These are phyloP conservation scores for Daldinia loculata DNA, from an alignment of 495 filamentous ascomycete genomes.

Conservation along the genomic window DNA sequence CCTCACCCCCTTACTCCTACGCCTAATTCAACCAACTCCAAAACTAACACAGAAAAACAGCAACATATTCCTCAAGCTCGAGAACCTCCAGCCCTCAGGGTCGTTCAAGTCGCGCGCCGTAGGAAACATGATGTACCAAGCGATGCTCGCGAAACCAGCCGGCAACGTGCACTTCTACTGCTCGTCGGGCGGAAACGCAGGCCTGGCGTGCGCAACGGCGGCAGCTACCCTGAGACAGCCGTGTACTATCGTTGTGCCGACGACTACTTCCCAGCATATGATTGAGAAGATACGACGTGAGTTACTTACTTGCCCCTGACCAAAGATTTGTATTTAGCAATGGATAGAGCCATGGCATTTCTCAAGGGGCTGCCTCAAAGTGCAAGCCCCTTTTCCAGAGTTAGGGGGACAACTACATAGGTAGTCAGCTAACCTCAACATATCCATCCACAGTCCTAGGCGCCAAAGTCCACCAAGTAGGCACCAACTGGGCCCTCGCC, in stretches of 20 bases:
- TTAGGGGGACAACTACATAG: no score
- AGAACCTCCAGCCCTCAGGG: conserved; percentile 89
- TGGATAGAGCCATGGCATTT: not conserved
- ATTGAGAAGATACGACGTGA: conserved; percentile 68
- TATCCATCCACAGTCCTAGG: conserved; percentile 62
- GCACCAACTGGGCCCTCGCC: conserved; percentile 78
- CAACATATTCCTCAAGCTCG: conserved; percentile 89
- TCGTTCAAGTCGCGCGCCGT: conserved; percentile 96
- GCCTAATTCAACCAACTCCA: no score
- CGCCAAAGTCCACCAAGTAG: conserved; percentile 72
- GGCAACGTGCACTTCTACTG: conserved; percentile 80
- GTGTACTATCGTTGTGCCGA: conserved; percentile 84
- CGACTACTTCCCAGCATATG: conserved; percentile 73
- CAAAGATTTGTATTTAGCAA: no score
- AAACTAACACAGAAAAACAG: conserved; percentile 48
- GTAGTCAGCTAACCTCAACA: not conserved
- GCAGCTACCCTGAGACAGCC: conserved; percentile 72
- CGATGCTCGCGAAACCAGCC: conserved; percentile 49
- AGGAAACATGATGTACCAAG: conserved; percentile 76
- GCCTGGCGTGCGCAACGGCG: conserved; percentile 87
- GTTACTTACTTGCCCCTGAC: not conserved
- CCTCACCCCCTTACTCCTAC: not conserved
- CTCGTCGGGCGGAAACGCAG: conserved; percentile 89
- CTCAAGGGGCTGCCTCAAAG: not conserved
- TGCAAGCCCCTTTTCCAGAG: not conserved